A percentile compares a stretch with the other conserved stretches of the same genome.
Conservation (phyloP, 495 filamentous ascomycete genomes). For the Lasiosphaeris hirsuta region DNA sequence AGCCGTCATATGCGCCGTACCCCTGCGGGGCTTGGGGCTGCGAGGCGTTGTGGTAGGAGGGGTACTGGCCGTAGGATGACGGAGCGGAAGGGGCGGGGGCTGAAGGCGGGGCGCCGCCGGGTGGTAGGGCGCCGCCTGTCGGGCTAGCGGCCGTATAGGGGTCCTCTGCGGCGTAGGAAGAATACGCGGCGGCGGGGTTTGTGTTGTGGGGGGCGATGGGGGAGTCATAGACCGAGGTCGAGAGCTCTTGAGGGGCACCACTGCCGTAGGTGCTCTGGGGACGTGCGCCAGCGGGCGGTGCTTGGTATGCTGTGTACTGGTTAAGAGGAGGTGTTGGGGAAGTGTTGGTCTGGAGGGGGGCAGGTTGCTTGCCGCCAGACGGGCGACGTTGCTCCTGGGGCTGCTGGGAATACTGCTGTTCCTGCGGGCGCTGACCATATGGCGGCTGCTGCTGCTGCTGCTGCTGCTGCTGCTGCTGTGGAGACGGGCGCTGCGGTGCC, state of each 20-base stretch:
- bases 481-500: constrained; percentile 10
- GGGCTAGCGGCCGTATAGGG: constrained; percentile 39
- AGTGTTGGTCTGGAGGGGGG: constrained; percentile 42
- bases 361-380: constrained; percentile 40
- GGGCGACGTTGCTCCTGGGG: constrained; percentile 37
- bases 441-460: constrained; percentile 31
- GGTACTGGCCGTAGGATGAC: constrained; percentile 1
- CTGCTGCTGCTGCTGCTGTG: constrained; percentile 35
- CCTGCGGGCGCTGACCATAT: constrained; percentile 13
- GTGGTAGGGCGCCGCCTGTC: constrained; percentile 22
- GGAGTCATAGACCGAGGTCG: constrained; percentile 80
- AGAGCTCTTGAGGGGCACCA: constrained; percentile 72
- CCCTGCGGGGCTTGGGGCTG: constrained; percentile 20
- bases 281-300: constrained; percentile 42
- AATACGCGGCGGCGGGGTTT: constrained; percentile 48
- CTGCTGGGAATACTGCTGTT: constrained; percentile 37
- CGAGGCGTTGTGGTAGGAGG: constrained; percentile 9
- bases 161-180: constrained; percentile 59
- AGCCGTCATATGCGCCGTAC: constrained; percentile 21
- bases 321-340: constrained; percentile 41
- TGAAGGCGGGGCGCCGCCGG: constrained; percentile 19
- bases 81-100: constrained; percentile 28
- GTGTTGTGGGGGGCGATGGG: constrained; percentile 60
- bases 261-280: constrained; percentile 69
- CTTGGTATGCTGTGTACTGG: constrained; percentile 42